These are phyloP conservation scores for Thinopyrum obtusiflorum DNA, from an alignment of 202 grass and related monocot genomes.

Conservation along the genomic window DNA sequence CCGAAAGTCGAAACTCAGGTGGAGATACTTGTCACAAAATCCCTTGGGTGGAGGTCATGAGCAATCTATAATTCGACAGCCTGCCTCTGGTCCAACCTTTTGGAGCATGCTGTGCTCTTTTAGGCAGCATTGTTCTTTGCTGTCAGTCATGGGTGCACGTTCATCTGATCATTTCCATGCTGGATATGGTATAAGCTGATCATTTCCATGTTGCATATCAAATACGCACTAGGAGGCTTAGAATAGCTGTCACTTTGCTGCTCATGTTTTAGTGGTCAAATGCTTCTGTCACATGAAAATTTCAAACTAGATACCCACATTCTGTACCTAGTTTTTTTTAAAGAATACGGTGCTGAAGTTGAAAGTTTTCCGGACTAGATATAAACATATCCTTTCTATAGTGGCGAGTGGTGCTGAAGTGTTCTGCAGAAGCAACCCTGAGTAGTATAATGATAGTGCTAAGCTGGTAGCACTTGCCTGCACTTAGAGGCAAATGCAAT, in stretches of 20 bases:
- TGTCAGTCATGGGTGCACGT: constrained; percentile 22
- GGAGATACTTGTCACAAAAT: not conserved
- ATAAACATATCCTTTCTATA: not conserved
- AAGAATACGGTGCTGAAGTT: not conserved
- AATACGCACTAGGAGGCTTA: not conserved
- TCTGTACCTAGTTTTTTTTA: not conserved
- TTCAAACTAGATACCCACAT: not conserved
- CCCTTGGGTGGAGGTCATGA: not conserved
- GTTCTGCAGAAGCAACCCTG: not conserved
- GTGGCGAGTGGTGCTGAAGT: not conserved
- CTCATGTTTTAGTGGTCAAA: not conserved
- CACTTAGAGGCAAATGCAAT: not conserved
- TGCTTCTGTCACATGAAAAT: not conserved
- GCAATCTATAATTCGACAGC: not conserved
- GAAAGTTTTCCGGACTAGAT: not conserved
- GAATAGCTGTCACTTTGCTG: not conserved
- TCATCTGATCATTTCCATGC: not conserved
- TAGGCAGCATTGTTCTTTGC: not conserved
- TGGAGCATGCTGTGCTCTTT: not conserved
- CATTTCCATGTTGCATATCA: not conserved
- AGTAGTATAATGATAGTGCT: not conserved
- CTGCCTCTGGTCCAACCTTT: constrained; percentile 1
- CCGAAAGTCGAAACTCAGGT: not conserved
- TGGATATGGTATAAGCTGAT: not conserved
- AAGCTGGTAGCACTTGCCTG: not conserved